Evolutionary conservation across 2,329 filamentous ascomycete genomes (phyloP), one percentile per base, ranked within the genome.

Genomic region (Alternaria sp.): DNA sequence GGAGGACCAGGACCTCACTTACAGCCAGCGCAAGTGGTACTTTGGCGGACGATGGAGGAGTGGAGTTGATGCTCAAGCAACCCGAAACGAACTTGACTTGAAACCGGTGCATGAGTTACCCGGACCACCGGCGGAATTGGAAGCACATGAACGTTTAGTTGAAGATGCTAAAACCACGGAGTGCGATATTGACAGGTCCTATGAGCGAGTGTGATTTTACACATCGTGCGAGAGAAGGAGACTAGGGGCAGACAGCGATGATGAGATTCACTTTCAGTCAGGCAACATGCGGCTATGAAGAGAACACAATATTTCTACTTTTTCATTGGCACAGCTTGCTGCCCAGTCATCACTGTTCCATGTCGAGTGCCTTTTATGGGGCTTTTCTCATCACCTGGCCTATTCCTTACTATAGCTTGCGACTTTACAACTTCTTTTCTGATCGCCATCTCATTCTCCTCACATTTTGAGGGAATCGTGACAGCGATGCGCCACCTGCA

Each of bases 31-130:
- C 13, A 60, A 40, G 14, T 60, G 53, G 54, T 56, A 53, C 31
- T 21, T 57, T 17, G 60, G 46, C 10, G 44, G 49, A 2, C 41
- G 23, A 28, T 58, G 56, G 56, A 52, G 56, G 5, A 50, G 24
- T n/a, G 51, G 61, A 37, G 8, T 44, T 1, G 42, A 56, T 5
- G 29, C 46, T 3, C 17, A 54, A 9, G 28, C 31, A 2, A 11
- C 11, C 2, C 29, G 14, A 5, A 34, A 56, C 5, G 51, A 63
- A 26, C 21, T 63, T 31, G 58, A 63, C 24, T 58, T 58, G 6
- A 54, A 51, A 26, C 5, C 46, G 28, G 55, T 65, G 31, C 24
- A 55, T 36, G 45, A 56, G 2, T 54, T 65, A 17, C 48, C 40
- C 0, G 56, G 51, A 10, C 46, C 56, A n/a, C 60, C 64, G 23